A percentile compares a stretch with the other conserved stretches of the same genome.
Evolutionary conservation across 345 rosid genomes (phyloP).

Genomic region (Sisymbrium irio): DNA sequence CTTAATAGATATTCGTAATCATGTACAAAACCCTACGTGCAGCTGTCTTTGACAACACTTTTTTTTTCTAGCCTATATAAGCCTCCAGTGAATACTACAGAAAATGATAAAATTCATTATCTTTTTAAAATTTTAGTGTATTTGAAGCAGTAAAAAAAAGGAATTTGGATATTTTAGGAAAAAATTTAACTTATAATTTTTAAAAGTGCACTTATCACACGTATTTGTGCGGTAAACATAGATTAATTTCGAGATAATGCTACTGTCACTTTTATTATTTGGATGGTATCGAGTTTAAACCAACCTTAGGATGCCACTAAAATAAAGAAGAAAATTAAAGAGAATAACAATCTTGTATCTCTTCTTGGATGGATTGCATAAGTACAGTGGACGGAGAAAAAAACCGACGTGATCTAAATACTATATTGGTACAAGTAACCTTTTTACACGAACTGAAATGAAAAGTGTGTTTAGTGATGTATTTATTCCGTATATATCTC

Average conservation of each 20-base stretch:
- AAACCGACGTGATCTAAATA: background rate
- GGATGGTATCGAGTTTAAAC: background rate
- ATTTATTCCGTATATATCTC: conserved; percentile 6
- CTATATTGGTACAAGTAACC: conserved; percentile 21
- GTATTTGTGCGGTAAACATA: background rate
- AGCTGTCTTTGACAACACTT: background rate
- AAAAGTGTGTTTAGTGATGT: conserved; percentile 25
- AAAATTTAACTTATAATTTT: too few species aligned
- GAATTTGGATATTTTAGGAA: too few species aligned
- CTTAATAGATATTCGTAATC: background rate
- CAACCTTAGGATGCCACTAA: background rate
- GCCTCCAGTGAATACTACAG: too few species aligned
- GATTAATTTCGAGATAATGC: background rate
- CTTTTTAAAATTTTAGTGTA: too few species aligned
- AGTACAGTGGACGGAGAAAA: background rate
- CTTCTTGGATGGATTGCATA: too few species aligned
- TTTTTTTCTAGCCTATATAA: too few species aligned
- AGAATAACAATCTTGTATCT: conserved; percentile 9
- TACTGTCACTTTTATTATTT: background rate
- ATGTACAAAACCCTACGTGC: conserved; percentile 1
- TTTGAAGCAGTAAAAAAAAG: too few species aligned
- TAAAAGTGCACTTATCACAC: too few species aligned
- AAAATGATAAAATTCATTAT: too few species aligned
- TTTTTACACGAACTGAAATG: background rate
- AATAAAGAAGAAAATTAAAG: background rate